Evolutionary conservation across 2,329 filamentous ascomycete genomes (phyloP).

Genomic region (Sclerotinia borealis): DNA sequence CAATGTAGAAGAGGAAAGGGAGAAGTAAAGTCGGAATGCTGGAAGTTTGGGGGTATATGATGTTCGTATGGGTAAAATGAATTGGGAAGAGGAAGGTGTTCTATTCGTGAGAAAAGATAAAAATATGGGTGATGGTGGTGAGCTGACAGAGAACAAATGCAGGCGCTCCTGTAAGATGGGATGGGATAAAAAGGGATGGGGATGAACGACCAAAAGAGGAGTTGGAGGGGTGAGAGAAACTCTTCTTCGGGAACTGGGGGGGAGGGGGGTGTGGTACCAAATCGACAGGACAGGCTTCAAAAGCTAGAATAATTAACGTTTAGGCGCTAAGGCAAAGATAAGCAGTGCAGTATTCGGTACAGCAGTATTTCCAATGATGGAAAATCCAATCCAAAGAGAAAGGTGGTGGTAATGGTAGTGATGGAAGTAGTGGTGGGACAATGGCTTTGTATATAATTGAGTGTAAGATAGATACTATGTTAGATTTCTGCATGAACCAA

Average conservation of each 20-base stretch:
- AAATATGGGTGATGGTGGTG: neutral
- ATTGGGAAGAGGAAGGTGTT: neutral
- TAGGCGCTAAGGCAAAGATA: constrained; percentile 20
- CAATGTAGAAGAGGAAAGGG: neutral
- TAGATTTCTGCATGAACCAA: neutral
- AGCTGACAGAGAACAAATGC: constrained; percentile 9
- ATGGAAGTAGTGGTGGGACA: neutral
- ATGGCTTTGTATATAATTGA: constrained; percentile 4
- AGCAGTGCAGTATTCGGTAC: constrained; percentile 9
- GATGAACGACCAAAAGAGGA: neutral
- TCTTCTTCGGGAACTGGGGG: neutral
- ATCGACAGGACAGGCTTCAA: neutral
- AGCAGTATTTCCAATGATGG: neutral
- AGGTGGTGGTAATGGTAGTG: neutral
- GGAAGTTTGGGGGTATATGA: neutral
- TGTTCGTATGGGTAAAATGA: neutral
- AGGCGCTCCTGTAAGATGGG: neutral
- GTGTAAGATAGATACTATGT: neutral
- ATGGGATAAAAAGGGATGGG: neutral
- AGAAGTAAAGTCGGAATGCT: neutral
- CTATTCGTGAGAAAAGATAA: neutral
- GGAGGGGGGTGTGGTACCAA: neutral
- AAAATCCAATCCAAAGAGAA: neutral
- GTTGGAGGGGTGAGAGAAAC: neutral
- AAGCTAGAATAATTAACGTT: constrained; percentile 8